Conservation (phyloP, 1,284 basidiomycete species). For the Meripilus lineatus region DNA sequence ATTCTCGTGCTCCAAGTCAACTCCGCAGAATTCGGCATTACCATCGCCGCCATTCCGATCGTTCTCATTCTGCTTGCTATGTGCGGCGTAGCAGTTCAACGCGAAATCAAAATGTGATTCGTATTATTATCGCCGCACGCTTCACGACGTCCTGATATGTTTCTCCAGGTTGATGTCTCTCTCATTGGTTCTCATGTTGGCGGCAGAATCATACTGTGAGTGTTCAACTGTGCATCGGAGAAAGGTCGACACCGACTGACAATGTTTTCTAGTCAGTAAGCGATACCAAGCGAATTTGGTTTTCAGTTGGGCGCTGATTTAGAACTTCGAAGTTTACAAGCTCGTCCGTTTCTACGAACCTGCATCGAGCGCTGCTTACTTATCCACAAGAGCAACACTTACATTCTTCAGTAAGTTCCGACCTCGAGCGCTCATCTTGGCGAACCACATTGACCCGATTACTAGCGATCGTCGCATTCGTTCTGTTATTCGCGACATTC, state of each 20-base stretch:
- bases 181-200: conserved; percentile 69
- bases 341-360: conserved; percentile 74
- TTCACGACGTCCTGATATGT: neutral
- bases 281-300: too few species aligned
- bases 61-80: conserved; percentile 66
- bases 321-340: conserved; percentile 83
- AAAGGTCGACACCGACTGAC: too few species aligned
- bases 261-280: conserved; percentile 52
- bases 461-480: conserved; percentile 67
- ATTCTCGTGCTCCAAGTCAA: conserved; percentile 54
- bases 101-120: conserved; percentile 72
- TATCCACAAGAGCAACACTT: conserved; percentile 68
- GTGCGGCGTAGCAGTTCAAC: conserved; percentile 65
- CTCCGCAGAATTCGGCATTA: conserved; percentile 74
- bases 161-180: conserved; percentile 57
- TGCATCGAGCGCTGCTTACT: conserved; percentile 46
- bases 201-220: conserved; percentile 70
- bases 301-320: too few species aligned
- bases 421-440: conserved; percentile 4
- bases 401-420: conserved; percentile 69
- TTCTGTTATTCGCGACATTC: conserved; percentile 68
- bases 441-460: neutral
- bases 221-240: too few species aligned
- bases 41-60: conserved; percentile 75
- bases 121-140: neutral